Percentiles rank a stretch among this genome's conserved stretches.
phyloP scores from a whole-genome alignment of 1,284 basidiomycete genomes.

The Ustilago loliicola region DNA sequence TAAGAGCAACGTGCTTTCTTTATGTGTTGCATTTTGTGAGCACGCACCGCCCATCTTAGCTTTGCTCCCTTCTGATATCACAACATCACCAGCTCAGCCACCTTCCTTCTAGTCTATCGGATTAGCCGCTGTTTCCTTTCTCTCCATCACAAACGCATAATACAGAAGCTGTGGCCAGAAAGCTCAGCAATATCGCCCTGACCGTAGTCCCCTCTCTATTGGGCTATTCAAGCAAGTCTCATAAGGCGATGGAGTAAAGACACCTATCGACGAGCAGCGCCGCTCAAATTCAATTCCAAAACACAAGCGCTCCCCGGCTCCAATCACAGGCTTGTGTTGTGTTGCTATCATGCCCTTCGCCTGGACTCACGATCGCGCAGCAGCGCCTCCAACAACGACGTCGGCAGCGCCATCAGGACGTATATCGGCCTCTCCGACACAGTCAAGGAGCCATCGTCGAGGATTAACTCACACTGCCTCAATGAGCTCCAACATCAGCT shows the following conservation, averaged over 20 bases:
- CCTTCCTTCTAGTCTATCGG: slow-evolving; percentile 1
- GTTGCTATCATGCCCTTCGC: slow-evolving; percentile 28
- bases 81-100: slow-evolving; percentile 8
- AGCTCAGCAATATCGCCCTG: background rate
- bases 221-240: background rate
- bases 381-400: slow-evolving; percentile 7
- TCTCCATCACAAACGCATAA: background rate
- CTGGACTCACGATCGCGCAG: slow-evolving; percentile 26
- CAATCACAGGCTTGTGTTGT: background rate
- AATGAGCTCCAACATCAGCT: slow-evolving; percentile 35
- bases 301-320: background rate
- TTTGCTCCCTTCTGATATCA: background rate
- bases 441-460: slow-evolving; percentile 23
- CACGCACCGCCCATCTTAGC: background rate
- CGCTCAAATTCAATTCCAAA: background rate
- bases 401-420: slow-evolving; percentile 35
- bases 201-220: no score
- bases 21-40: background rate
- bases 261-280: background rate
- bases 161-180: background rate
- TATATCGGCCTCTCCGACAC: slow-evolving; percentile 34
- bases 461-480: slow-evolving; percentile 31
- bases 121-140: background rate
- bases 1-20: background rate
- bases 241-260: background rate